These are phyloP conservation scores for Xylaria longipes DNA, from an alignment of 495 filamentous ascomycete genomes.

Conservation along the genomic window DNA sequence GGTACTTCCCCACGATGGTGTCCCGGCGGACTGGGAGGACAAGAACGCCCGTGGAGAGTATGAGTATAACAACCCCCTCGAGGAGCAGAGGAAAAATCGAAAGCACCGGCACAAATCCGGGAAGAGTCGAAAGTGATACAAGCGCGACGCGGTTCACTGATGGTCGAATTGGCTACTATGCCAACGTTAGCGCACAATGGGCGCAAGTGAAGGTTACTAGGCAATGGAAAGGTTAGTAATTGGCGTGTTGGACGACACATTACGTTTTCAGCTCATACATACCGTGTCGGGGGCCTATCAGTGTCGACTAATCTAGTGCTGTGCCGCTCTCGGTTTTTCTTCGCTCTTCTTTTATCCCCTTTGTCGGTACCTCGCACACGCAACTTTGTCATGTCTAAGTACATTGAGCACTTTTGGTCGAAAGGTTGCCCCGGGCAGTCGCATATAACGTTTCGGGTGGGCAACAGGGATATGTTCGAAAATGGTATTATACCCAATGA, in stretches of 20 bases:
- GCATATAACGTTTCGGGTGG: slow-evolving; percentile 20
- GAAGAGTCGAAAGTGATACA: slow-evolving; percentile 1
- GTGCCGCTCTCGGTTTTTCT: not conserved
- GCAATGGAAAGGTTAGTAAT: not conserved
- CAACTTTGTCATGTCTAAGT: not conserved
- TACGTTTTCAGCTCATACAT: slow-evolving; percentile 18
- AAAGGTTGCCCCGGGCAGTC: not conserved
- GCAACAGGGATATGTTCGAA: slow-evolving; percentile 17
- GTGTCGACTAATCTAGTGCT: slow-evolving; percentile 3
- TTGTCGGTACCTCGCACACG: not conserved
- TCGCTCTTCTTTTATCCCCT: not conserved
- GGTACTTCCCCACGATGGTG: slow-evolving; percentile 10
- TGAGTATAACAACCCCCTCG: not conserved
- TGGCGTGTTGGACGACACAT: not conserved
- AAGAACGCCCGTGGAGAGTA: not conserved
- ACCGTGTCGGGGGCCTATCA: not conserved
- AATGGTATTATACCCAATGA: slow-evolving; percentile 6
- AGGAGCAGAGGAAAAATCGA: slow-evolving; percentile 7
- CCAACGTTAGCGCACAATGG: not conserved
- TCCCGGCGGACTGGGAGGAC: slow-evolving; percentile 24
- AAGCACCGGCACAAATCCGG: not conserved
- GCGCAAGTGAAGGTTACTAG: not conserved
- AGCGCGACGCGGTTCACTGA: not conserved
- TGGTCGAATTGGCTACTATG: not conserved
- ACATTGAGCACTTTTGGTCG: not conserved